phyloP scores from a whole-genome alignment of 768 basidiomycete species.

The Strobilomyces dryophilus region DNA sequence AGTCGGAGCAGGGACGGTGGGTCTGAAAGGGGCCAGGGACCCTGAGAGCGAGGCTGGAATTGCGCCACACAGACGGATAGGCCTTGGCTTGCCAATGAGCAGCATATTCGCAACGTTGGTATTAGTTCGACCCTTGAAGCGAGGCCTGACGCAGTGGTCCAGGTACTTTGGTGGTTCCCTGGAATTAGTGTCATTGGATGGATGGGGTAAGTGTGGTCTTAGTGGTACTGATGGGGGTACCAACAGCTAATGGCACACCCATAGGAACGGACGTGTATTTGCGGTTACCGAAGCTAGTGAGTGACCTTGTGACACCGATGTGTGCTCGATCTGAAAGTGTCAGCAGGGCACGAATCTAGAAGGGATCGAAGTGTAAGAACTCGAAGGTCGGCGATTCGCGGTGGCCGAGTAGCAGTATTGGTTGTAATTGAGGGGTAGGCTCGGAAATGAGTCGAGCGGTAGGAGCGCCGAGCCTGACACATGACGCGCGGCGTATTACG shows the following conservation, averaged over 20 bases:
- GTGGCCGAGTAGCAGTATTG: background rate
- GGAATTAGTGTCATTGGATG: conserved; percentile 74
- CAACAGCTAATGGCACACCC: conserved; percentile 3
- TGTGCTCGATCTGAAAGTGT: background rate
- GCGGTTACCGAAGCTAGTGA: conserved; percentile 74
- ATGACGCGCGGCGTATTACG: conserved; percentile 5
- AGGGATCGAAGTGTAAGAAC: conserved; percentile 66
- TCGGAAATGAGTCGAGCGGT: conserved; percentile 9
- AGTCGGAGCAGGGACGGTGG: conserved; percentile 35
- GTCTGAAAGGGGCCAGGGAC: conserved; percentile 26
- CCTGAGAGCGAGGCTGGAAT: conserved; percentile 44
- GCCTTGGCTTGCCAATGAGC: conserved; percentile 85
- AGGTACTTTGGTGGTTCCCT: conserved; percentile 84
- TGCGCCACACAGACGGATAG: conserved; percentile 60
- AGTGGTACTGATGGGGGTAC: background rate
- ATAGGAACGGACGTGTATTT: conserved; percentile 81
- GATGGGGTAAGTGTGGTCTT: conserved; percentile 65
- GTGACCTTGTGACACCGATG: conserved; percentile 15
- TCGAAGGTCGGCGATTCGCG: conserved; percentile 10
- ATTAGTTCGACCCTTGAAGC: background rate
- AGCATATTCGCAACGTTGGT: conserved; percentile 79
- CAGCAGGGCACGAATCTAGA: conserved; percentile 78
- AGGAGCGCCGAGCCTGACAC: background rate
- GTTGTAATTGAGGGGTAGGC: background rate
- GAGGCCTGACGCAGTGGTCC: background rate